Conservation (phyloP, 495 filamentous ascomycete genomes). For the Annulohypoxylon stygium region DNA sequence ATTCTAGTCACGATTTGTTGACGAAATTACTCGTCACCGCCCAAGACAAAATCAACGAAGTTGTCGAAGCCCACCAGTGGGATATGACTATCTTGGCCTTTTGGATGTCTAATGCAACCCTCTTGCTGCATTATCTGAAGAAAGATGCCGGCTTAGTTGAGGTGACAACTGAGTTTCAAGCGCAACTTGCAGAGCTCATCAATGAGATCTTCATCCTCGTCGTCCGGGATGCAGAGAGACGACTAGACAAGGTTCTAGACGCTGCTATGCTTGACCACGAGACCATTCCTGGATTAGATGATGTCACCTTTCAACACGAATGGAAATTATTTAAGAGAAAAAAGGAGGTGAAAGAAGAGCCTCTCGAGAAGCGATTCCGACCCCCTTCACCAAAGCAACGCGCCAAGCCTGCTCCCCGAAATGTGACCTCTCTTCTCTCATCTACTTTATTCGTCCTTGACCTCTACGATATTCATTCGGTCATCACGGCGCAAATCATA, state of each 20-base stretch:
- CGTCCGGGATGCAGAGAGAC: constrained; percentile 94
- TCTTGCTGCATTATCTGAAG: constrained; percentile 95
- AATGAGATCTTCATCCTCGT: constrained; percentile 99
- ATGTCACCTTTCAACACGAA: constrained; percentile 96
- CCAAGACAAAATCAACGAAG: constrained; percentile 96
- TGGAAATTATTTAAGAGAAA: constrained; percentile 97
- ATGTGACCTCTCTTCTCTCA: constrained; percentile 95
- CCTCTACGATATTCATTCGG: constrained; percentile 97
- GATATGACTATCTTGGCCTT: constrained; percentile 99
- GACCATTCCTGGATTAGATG: constrained; percentile 96
- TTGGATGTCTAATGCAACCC: constrained; percentile 97
- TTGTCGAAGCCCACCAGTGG: constrained; percentile 95
- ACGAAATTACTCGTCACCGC: constrained; percentile 83
- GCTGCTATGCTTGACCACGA: constrained; percentile 96
- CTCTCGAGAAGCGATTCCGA: constrained; percentile 90
- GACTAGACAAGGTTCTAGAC: constrained; percentile 96
- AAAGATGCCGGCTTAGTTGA: constrained; percentile 88
- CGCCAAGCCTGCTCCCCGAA: constrained; percentile 91
- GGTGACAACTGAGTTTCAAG: constrained; percentile 89
- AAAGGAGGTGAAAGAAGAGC: constrained; percentile 85
- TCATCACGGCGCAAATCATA: constrained; percentile 92
- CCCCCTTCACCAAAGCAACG: constrained; percentile 95
- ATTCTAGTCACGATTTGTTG: constrained; percentile 87
- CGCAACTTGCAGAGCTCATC: constrained; percentile 92
- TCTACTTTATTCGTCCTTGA: constrained; percentile 98